Percentiles rank a stretch among this genome's conserved stretches.
Evolutionary conservation across 305 asterid species (phyloP).

Genomic region (Fraxinus angustifolia): DNA sequence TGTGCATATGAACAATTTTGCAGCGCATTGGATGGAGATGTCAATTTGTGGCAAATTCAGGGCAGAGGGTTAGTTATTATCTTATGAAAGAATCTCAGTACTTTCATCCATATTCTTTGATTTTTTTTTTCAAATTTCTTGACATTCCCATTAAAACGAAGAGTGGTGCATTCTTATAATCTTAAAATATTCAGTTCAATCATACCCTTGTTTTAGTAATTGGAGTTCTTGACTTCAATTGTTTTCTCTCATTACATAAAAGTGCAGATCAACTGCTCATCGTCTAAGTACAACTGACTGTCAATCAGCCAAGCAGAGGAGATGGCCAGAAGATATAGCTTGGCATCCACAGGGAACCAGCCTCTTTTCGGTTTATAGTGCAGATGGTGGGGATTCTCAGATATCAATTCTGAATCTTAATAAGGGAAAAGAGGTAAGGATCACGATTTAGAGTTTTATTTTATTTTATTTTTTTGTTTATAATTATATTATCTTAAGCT

Average conservation of each 20-base stretch:
- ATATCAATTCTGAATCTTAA: slow-evolving; percentile 67
- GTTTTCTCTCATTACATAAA: slow-evolving; percentile 21
- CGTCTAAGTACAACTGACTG: slow-evolving; percentile 65
- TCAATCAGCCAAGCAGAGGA: slow-evolving; percentile 58
- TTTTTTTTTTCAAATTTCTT: background rate
- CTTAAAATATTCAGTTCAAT: background rate
- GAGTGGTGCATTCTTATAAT: background rate
- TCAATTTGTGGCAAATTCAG: slow-evolving; percentile 89
- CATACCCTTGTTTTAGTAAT: slow-evolving; percentile 5
- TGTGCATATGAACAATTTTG: slow-evolving; percentile 25
- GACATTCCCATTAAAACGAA: background rate
- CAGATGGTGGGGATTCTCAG: slow-evolving; percentile 85
- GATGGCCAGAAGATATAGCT: slow-evolving; percentile 98
- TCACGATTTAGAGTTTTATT: background rate
- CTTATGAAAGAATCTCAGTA: slow-evolving; percentile 23
- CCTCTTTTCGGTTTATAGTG: slow-evolving; percentile 73
- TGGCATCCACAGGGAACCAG: slow-evolving; percentile 89
- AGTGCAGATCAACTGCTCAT: slow-evolving; percentile 68
- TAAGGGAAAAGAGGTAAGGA: slow-evolving; percentile 60
- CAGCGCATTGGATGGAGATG: slow-evolving; percentile 93
- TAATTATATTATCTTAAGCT: background rate
- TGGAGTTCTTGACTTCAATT: slow-evolving; percentile 21
- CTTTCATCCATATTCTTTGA: slow-evolving; percentile 13
- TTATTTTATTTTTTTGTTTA: background rate
- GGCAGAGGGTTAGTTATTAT: slow-evolving; percentile 60